Evolutionary conservation across 2,329 filamentous ascomycete genomes (phyloP), one percentile per base, ranked within the genome.

Genomic region (Pseudogymnoascus sp.): DNA sequence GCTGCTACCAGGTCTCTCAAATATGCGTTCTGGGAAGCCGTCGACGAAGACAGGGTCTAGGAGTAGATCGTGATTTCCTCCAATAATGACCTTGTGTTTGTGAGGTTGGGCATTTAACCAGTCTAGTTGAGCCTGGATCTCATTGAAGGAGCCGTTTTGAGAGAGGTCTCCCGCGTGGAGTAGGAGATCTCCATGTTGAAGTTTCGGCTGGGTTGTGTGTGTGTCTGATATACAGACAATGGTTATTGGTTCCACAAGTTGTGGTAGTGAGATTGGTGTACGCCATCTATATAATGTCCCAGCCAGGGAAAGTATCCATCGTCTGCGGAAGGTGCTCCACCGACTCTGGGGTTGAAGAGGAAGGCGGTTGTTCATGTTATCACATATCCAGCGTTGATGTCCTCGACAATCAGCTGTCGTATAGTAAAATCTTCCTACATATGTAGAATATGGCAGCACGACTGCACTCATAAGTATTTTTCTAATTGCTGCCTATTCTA

Each of bases 221-320:
- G 93, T 97, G 76, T 97, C 93, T 8, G 91, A 95, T 67, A 97
- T 85, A 76, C 91, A 96, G 67, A 96, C 90, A 23, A 97, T 82
- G 65, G 87, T 86, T 71, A 97, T 84, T 5, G 84, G 77, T 0
- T 25, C 42, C 11, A 46, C 12, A 5, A 46, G 18, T 5, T 12
- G 18, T n/a, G 42, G 21, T 14, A 46, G 7, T 25, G 10, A 3
- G 21, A 5, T 46, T 46, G 18, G 42, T 14, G 10, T 14, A 23
- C 42, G 42, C 42, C 18, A 46, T 46, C 11, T 23, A 14, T 46
- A 42, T 1, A 42, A 42, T 42, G 10, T 21, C 2, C 3, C 4
- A 4, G 38, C 16, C 4, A 42, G 16, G 4, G 38, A 18, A 42
- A 42, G 16, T 42, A 11, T 42, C 3, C n/a, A 42, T 11, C 16